Evolutionary conservation across 2,329 filamentous ascomycete genomes (phyloP).

Genomic region (Knoxdaviesia proteae): DNA sequence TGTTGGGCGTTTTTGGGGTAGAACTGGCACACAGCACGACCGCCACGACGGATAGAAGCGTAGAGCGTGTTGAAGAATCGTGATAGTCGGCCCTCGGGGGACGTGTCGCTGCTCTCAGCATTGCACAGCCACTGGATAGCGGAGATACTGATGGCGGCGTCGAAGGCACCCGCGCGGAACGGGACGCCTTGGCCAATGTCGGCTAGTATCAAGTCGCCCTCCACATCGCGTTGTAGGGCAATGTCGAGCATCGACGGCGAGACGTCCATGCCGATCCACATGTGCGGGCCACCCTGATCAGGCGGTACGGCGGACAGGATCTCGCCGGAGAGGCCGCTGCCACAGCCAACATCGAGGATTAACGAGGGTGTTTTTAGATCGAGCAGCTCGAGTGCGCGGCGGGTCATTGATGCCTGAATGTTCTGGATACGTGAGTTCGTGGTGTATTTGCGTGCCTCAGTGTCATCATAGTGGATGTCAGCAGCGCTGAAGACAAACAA

Average conservation of each 20-base stretch:
- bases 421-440: slow-evolving; percentile 88
- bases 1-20: slow-evolving; percentile 93
- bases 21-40: slow-evolving; percentile 86
- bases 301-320: slow-evolving; percentile 57
- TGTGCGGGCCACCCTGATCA: slow-evolving; percentile 65
- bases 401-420: slow-evolving; percentile 88
- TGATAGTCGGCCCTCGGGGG: slow-evolving; percentile 52
- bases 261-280: slow-evolving; percentile 95
- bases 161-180: slow-evolving; percentile 79
- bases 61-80: slow-evolving; percentile 91
- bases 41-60: slow-evolving; percentile 61
- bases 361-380: slow-evolving; percentile 59
- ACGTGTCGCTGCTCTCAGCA: slow-evolving; percentile 73
- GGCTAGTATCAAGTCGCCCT: slow-evolving; percentile 81
- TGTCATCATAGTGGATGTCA: slow-evolving; percentile 93
- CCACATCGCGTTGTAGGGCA: slow-evolving; percentile 74
- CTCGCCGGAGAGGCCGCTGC: slow-evolving; percentile 82
- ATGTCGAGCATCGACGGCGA: slow-evolving; percentile 92
- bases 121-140: slow-evolving; percentile 99
- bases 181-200: slow-evolving; percentile 93
- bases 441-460: slow-evolving; percentile 91
- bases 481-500: slow-evolving; percentile 42
- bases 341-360: slow-evolving; percentile 92
- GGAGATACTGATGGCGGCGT: slow-evolving; percentile 84
- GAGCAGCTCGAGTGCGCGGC: slow-evolving; percentile 80